Evolutionary conservation across 1,284 basidiomycete species (phyloP), one percentile per base, ranked within the genome.

Genomic region (Xerocomus nothofagi): DNA sequence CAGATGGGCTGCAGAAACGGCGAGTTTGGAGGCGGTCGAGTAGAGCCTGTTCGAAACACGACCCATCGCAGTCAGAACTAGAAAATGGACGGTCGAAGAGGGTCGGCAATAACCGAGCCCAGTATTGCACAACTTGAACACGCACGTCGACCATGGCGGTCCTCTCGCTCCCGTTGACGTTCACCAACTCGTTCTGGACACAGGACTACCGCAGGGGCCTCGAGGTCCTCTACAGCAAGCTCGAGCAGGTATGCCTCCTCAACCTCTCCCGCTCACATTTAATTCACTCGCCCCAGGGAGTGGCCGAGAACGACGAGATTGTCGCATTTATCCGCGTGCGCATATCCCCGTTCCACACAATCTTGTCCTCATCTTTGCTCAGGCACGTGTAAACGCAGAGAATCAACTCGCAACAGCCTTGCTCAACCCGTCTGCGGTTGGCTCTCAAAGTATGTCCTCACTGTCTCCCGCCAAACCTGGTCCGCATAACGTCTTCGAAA

Each of bases 151-250:
- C 45, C 57, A 93, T 93, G 90, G 87, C 91, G 57, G 87, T 90
- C 56, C 73, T 94, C 55, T 89, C 90, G 32, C 80, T 94, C 60
- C 92, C 92, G 26, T 76, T 91, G 56, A 82, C 81, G 18, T 95
- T 95, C 68, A 82, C 79, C 55, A 94, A 94, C 70, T 93, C 91
- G 31, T 95, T 95, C 75, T 95, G 92, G 92, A 82, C 91, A 9
- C 85, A 91, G 66, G 91, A 93, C 72, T 93, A 92, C 65, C 78
- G 90, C 33, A 80, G 74, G 50, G 92, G 92, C 29, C 77, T 94
- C 23, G 84, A 93, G 57, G 80, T 88, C 18, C 70, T 93, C 20
- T 91, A 84, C 66, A 70, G 66, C 40, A 88, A 91, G 70, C 80
- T 93, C 30, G 85, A 92, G 61, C 85, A 91, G 77, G 89, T 87